Percentiles rank a stretch among this genome's conserved stretches.
Conservation (phyloP, 768 basidiomycete species). For the Suillus weaverae region DNA sequence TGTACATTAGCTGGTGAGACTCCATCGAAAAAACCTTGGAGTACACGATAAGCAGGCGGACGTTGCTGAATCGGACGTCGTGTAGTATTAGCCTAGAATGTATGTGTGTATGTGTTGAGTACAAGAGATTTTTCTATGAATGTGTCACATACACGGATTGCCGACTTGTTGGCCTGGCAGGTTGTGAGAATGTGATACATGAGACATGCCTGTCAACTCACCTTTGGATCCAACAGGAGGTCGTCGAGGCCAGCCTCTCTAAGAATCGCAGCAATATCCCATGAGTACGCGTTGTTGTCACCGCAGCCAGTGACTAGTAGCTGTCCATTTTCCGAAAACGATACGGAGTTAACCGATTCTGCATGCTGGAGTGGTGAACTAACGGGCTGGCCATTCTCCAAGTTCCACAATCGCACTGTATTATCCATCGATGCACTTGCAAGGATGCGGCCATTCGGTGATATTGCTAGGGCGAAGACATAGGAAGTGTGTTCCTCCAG, state of each 20-base stretch:
- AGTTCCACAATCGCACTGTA: neutral
- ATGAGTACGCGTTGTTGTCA: neutral
- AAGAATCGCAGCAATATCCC: neutral
- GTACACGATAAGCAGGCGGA: too few relatives aligned
- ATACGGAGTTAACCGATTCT: neutral
- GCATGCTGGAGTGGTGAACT: neutral
- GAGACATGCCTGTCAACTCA: neutral
- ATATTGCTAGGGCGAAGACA: neutral
- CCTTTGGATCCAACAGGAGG: neutral
- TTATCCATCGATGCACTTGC: neutral
- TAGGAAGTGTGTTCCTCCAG: fast-evolving
- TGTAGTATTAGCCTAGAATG: too few relatives aligned
- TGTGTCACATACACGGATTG: neutral
- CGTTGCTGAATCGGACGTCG: too few relatives aligned
- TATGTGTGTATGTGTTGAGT: neutral
- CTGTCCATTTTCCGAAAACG: neutral
- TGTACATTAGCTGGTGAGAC: too few relatives aligned
- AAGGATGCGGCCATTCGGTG: neutral
- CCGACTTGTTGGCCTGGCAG: neutral
- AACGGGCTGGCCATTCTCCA: neutral
- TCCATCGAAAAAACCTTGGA: too few relatives aligned
- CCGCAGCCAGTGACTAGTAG: neutral
- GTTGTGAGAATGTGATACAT: neutral
- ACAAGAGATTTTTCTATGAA: neutral
- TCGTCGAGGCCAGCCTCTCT: fast-evolving